Base-by-base conservation (phyloP, 73 alveolate species). In the Paramecium sexaurelia region DNA sequence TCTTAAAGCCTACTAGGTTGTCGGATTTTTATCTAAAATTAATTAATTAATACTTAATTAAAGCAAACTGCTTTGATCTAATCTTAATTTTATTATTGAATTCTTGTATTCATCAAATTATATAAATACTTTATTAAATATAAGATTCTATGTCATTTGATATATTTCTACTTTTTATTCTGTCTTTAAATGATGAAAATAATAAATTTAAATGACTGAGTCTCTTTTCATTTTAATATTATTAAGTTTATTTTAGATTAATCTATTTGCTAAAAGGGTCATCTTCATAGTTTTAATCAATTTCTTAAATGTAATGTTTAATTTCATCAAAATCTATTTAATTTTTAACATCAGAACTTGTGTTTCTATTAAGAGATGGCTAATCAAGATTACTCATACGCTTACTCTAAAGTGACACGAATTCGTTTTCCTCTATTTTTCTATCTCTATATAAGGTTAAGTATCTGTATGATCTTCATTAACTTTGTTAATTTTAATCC, bases 101-200 rank as follows among this genome's bases (percentile, higher is more conserved):
- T 61, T 61, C 83, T 61, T 61, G 47, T 61, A 26, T 61, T 61
- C 83, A 61, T 26, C 83, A 61, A 61, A 61, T 61, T 24, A 61
- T 61, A 61, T 61, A 61, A 61, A 61, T 61, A 61, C 83, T 61
- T 61, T 61, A 61, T 61, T 61, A 61, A 61, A 17, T 51, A 15
- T 15, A 17, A 51, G 83, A 26, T 29, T 61, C 83, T 61, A 61
- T 61, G 20, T 61, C 83, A 61, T 61, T 61, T 32, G 39, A 61
- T 61, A 61, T 61, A 61, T 61, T 61, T 61, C 83, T 61, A 61
- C 83, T 61, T 61, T 26, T 9, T 61, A 61, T 61, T 29, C 27
- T 15, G 7, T 61, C 83, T 32, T 26, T 61, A 8, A 29, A 61
- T 29, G 37, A 29, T 26, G 19, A 9, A 8, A 61, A 10, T 19